Evolutionary conservation across 2,329 filamentous ascomycete genomes (phyloP).

Genomic region (Thyridium curvatum): DNA sequence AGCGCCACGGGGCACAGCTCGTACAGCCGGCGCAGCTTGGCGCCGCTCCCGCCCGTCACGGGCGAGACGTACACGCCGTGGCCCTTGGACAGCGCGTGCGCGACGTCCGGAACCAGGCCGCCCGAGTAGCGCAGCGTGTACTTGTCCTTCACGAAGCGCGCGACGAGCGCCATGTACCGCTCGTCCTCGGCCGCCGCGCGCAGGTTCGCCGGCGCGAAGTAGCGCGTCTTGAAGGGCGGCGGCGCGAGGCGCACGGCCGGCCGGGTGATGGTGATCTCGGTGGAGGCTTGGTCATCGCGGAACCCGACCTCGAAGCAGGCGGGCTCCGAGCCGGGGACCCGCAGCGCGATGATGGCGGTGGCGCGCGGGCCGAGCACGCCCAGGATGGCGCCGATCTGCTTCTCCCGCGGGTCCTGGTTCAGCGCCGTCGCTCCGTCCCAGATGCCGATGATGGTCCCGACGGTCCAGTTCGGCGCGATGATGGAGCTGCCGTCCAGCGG

Average conservation of each 20-base stretch:
- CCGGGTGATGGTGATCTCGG: constrained; percentile 26
- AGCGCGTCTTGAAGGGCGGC: constrained; percentile 40
- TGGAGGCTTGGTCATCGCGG: constrained; percentile 11
- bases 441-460: constrained; percentile 53
- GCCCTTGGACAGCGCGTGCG: constrained; percentile 53
- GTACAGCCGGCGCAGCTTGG: constrained; percentile 53
- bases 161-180: constrained; percentile 42
- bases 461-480: constrained; percentile 51
- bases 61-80: constrained; percentile 57
- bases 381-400: constrained; percentile 42
- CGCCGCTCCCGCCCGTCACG: constrained; percentile 40
- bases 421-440: constrained; percentile 47
- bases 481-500: constrained; percentile 59
- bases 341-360: constrained; percentile 47
- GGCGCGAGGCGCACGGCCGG: constrained; percentile 27
- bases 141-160: constrained; percentile 39
- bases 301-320: constrained; percentile 48
- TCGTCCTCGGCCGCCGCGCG: constrained; percentile 46
- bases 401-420: constrained; percentile 24
- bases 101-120: constrained; percentile 54
- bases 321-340: constrained; percentile 29
- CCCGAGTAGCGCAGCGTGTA: constrained; percentile 57
- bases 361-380: constrained; percentile 50
- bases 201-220: constrained; percentile 58
- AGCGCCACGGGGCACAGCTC: constrained; percentile 56